Evolutionary conservation across 192 early-diverging fungal species (phyloP).

Genomic region (Coemansia sp.): DNA sequence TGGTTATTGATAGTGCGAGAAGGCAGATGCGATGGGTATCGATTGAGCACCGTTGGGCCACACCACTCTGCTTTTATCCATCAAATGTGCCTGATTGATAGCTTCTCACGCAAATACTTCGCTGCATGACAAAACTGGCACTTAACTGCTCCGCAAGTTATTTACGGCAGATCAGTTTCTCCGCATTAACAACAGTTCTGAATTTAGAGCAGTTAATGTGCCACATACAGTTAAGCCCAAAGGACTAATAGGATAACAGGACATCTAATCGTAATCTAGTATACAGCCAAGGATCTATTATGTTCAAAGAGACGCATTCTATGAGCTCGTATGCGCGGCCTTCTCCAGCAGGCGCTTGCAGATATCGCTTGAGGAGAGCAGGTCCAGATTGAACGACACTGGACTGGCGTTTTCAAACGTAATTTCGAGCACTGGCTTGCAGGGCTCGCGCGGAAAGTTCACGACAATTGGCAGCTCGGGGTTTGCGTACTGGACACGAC

Average conservation of each 20-base stretch:
- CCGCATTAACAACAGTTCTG: neutral
- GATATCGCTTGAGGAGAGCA: slow-evolving; percentile 46
- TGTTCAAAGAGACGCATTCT: neutral
- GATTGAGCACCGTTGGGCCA: neutral
- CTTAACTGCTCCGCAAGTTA: neutral
- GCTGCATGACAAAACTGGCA: neutral
- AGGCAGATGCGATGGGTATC: neutral
- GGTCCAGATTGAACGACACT: slow-evolving; percentile 27
- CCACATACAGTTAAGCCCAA: neutral
- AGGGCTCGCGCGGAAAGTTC: slow-evolving; percentile 47
- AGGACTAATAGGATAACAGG: too few relatives aligned
- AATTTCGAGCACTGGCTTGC: slow-evolving; percentile 48
- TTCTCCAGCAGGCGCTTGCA: slow-evolving; percentile 34
- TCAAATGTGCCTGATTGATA: neutral
- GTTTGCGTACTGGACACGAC: slow-evolving; percentile 52
- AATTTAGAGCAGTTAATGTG: neutral
- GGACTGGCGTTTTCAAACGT: slow-evolving; percentile 23
- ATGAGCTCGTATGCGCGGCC: neutral
- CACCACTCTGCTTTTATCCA: neutral
- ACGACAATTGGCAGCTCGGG: slow-evolving; percentile 42
- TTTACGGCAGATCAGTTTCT: neutral
- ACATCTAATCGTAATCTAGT: too few relatives aligned
- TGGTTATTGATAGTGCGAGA: neutral
- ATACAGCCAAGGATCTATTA: neutral
- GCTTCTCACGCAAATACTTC: too few relatives aligned